Base-by-base conservation (phyloP, 2,329 filamentous ascomycete species). In the Neofusicoccum cordaticola region DNA sequence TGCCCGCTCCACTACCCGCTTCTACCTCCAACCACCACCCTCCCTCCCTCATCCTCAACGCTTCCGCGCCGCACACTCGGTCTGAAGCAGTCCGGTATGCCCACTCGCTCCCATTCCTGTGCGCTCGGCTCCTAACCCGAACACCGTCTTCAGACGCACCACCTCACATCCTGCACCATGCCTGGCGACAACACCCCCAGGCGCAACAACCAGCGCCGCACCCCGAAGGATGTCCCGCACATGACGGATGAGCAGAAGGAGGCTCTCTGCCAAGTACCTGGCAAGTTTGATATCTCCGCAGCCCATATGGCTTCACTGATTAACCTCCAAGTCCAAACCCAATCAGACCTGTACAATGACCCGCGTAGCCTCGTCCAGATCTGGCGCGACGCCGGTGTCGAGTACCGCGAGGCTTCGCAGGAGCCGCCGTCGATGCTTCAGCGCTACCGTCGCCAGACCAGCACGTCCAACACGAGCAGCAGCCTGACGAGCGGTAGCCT, bases 341-440 rank as follows among this genome's bases (percentile, higher is more conserved):
- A 9, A 31, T 31, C 27, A 60, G 56, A 60, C 56, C 31, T 60
- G 15, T 60, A 60, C 56, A 17, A 47, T 31, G 56, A 60, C 42
- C 56, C 41, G n/a, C 56, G 56, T 37, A 60, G 56, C 42, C 56
- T 60, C 5, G 56, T 60, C 41, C 56, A 60, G 42, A 60, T 60
- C 42, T 60, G 31, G 31, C 27, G 31, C 42, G 56, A 60, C 42
- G 31, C 42, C 2, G 41, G 42, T 7, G 27, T 47, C n/a, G 41
- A 15, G 15, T 57, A 57, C 53, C 37, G 44, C 8, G 53, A 57
- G 4, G 39, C 22, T 4, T 39, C 53, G 13, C 41, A 39, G 22
- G 53, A 8, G 1, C 41, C n/a, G 41, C 56, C 17, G 17, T n/a
- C 41, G 15, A 15, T 47, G 31, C n/a, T 7, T 9, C 56, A 37